A percentile compares a stretch with the other conserved stretches of the same genome.
These are phyloP conservation scores for Microsporum audouinii DNA, from an alignment of 2,329 filamentous ascomycete genomes.

Conservation along the genomic window DNA sequence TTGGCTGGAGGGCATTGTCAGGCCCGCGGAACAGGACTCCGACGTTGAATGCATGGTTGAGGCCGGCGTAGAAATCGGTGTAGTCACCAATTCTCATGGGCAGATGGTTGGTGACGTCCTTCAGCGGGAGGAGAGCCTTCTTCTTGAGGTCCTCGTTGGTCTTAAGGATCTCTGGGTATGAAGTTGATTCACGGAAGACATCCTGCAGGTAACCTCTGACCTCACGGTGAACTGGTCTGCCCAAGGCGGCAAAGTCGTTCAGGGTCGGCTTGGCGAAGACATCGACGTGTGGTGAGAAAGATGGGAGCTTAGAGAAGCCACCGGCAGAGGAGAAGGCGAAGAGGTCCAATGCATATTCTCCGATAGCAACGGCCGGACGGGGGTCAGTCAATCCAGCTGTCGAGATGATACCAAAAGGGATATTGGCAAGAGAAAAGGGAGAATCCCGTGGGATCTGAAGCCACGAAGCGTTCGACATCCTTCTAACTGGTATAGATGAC, in stretches of 20 bases:
- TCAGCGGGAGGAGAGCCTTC: slow-evolving; percentile 48
- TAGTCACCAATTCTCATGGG: slow-evolving; percentile 74
- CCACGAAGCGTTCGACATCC: slow-evolving; percentile 41
- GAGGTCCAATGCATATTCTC: slow-evolving; percentile 59
- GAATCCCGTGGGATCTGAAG: slow-evolving; percentile 48
- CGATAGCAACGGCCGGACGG: slow-evolving; percentile 60
- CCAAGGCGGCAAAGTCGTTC: slow-evolving; percentile 63
- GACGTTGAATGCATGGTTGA: slow-evolving; percentile 65
- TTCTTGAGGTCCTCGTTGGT: slow-evolving; percentile 49
- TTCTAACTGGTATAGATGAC: not conserved
- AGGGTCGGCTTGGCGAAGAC: slow-evolving; percentile 56
- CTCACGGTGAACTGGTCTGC: slow-evolving; percentile 54
- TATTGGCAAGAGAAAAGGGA: slow-evolving; percentile 66
- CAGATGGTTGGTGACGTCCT: slow-evolving; percentile 53
- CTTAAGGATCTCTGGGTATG: slow-evolving; percentile 50
- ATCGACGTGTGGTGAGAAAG: slow-evolving; percentile 45
- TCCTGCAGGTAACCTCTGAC: slow-evolving; percentile 59
- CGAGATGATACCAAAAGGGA: slow-evolving; percentile 73
- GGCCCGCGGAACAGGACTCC: slow-evolving; percentile 62
- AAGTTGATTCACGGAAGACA: slow-evolving; percentile 50
- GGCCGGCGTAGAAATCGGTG: slow-evolving; percentile 73
- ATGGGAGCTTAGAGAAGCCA: slow-evolving; percentile 49
- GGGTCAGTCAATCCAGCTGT: slow-evolving; percentile 45
- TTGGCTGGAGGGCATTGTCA: slow-evolving; percentile 62
- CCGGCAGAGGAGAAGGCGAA: slow-evolving; percentile 47